Conservation (phyloP, 192 early-diverging fungal species). For the Gigaspora rosea region DNA sequence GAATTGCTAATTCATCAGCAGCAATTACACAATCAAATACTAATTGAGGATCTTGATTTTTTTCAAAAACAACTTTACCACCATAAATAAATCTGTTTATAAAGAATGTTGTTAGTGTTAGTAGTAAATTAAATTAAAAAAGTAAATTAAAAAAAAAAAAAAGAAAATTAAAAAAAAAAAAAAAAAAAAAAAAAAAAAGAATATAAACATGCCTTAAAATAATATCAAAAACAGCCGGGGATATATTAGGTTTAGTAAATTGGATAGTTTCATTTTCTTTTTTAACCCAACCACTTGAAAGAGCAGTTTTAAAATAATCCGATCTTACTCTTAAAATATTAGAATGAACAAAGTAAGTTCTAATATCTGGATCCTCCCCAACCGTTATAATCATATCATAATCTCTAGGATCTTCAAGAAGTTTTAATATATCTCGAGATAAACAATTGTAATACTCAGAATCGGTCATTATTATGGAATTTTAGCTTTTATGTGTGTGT, state of each 20-base stretch:
- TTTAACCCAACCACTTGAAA: slow-evolving; percentile 6
- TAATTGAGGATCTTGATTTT: background rate
- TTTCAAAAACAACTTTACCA: background rate
- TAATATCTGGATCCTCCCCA: background rate
- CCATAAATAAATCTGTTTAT: slow-evolving; percentile 15
- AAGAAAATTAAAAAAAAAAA: background rate
- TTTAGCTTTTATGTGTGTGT: too few species aligned
- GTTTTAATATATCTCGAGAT: background rate
- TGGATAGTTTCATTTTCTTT: slow-evolving; percentile 4
- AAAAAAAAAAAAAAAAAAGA: background rate
- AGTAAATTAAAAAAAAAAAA: background rate
- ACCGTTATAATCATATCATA: slow-evolving; percentile 17
- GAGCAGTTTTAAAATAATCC: slow-evolving; percentile 9
- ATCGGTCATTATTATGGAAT: background rate
- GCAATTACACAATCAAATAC: slow-evolving; percentile 21
- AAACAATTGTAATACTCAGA: slow-evolving; percentile 8
- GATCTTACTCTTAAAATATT: slow-evolving; percentile 3
- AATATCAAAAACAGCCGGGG: slow-evolving; percentile 4
- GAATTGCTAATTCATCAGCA: slow-evolving; percentile 11
- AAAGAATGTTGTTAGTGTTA: too few species aligned
- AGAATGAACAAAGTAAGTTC: background rate
- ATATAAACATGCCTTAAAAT: slow-evolving; percentile 10
- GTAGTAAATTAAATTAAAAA: background rate
- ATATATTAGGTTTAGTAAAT: slow-evolving; percentile 25
- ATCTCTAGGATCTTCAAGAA: slow-evolving; percentile 1